These are phyloP conservation scores for Microthyrium microscopicum DNA, from an alignment of 2,329 filamentous ascomycete species.

Conservation along the genomic window DNA sequence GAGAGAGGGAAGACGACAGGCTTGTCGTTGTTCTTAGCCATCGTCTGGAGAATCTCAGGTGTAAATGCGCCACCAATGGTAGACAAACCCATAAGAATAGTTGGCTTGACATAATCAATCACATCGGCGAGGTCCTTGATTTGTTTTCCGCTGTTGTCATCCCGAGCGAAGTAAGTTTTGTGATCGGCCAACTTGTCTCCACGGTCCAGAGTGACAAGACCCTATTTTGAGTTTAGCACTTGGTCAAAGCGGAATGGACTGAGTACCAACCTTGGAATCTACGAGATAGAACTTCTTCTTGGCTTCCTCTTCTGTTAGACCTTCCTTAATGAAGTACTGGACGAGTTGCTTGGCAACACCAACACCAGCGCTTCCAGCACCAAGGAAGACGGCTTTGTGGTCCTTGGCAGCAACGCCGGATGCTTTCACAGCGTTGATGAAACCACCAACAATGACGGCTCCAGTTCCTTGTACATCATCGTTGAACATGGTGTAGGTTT, in stretches of 20 bases:
- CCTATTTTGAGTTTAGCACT: conserved; percentile 21
- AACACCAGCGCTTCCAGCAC: conserved; percentile 86
- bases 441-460: conserved; percentile 77
- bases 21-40: conserved; percentile 46
- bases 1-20: conserved; percentile 77
- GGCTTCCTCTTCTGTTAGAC: conserved; percentile 73
- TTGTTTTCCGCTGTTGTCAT: conserved; percentile 47
- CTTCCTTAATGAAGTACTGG: conserved; percentile 88
- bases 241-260: not conserved
- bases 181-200: conserved; percentile 90
- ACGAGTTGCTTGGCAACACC: conserved; percentile 97
- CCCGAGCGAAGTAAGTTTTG: conserved; percentile 51
- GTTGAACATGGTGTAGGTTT: conserved; percentile 90
- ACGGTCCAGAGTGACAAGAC: conserved; percentile 81
- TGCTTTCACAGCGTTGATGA: conserved; percentile 61
- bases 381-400: conserved; percentile 90
- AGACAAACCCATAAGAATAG: conserved; percentile 83
- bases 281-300: conserved; percentile 92
- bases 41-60: conserved; percentile 56
- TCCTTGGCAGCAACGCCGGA: conserved; percentile 75
- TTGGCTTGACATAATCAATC: conserved; percentile 87
- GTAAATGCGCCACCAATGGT: conserved; percentile 93
- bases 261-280: conserved; percentile 51
- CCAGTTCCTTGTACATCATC: conserved; percentile 97
- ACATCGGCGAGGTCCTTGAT: conserved; percentile 73